These are phyloP conservation scores for Saccharomyces uvarum DNA, from an alignment of 1,139 yeast genomes.

Conservation along the genomic window DNA sequence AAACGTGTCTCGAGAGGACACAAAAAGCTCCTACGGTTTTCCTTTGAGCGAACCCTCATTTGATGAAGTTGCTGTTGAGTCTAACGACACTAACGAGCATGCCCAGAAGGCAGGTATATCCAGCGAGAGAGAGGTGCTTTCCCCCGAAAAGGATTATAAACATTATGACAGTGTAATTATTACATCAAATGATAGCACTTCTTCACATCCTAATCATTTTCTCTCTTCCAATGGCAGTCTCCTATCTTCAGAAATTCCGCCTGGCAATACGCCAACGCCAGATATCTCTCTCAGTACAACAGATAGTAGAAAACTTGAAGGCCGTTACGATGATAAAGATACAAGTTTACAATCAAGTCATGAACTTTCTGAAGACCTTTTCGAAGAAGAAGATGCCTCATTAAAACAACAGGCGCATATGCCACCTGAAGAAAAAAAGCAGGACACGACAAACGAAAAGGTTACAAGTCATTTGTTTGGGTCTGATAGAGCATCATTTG, in stretches of 20 bases:
- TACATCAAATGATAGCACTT: not conserved
- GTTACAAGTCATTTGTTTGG: constrained; percentile 14
- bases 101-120: not conserved
- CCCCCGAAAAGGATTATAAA: not conserved
- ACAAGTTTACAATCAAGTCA: not conserved
- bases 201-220: not conserved
- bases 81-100: not conserved
- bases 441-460: not conserved
- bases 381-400: constrained; percentile 2
- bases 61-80: not conserved
- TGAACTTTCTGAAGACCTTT: not conserved
- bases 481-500: not conserved
- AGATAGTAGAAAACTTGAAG: not conserved
- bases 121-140: not conserved
- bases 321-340: not conserved
- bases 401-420: not conserved
- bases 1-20: not conserved
- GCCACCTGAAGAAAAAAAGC: not conserved
- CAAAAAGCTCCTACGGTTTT: not conserved
- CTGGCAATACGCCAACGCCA: not conserved
- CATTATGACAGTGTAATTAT: not conserved
- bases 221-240: not conserved
- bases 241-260: not conserved
- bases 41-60: not conserved
- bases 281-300: not conserved